phyloP scores from a whole-genome alignment of 2,329 filamentous ascomycete species.

The Tympanopsis confertula region DNA sequence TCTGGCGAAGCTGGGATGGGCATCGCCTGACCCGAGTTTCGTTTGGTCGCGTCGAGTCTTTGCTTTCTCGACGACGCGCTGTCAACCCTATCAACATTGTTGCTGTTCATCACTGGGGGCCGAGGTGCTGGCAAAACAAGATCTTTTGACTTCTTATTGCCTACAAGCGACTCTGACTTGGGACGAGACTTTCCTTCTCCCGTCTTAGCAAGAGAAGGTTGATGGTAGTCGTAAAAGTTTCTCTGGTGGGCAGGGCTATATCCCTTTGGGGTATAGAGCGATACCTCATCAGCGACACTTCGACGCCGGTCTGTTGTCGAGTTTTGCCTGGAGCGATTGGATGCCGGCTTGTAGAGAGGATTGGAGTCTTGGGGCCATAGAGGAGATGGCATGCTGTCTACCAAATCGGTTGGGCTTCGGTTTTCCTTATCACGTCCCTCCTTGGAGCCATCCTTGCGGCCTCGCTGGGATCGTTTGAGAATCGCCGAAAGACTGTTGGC shows the following conservation, averaged over 20 bases:
- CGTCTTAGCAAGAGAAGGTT: background rate
- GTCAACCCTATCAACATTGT: background rate
- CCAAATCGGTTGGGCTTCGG: background rate
- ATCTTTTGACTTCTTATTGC: background rate
- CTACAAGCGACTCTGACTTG: background rate
- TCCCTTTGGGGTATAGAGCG: background rate
- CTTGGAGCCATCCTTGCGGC: background rate
- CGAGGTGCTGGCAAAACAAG: too few species aligned
- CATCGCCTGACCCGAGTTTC: too few species aligned
- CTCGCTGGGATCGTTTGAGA: conserved; percentile 1
- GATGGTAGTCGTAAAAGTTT: conserved; percentile 1
- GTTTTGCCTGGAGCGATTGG: background rate
- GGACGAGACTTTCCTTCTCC: background rate
- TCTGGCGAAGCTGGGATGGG: too few species aligned
- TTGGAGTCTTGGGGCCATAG: background rate
- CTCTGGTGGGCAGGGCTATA: background rate
- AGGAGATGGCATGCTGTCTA: background rate
- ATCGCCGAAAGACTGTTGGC: background rate
- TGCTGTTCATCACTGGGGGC: too few species aligned
- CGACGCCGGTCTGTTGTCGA: background rate
- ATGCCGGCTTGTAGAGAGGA: background rate
- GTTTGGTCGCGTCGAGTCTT: too few species aligned
- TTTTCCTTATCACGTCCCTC: background rate
- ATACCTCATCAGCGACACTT: background rate
- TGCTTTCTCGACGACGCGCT: background rate